Base-by-base conservation (phyloP, 2,329 filamentous ascomycete species). In the Mollisia scopiformis region DNA sequence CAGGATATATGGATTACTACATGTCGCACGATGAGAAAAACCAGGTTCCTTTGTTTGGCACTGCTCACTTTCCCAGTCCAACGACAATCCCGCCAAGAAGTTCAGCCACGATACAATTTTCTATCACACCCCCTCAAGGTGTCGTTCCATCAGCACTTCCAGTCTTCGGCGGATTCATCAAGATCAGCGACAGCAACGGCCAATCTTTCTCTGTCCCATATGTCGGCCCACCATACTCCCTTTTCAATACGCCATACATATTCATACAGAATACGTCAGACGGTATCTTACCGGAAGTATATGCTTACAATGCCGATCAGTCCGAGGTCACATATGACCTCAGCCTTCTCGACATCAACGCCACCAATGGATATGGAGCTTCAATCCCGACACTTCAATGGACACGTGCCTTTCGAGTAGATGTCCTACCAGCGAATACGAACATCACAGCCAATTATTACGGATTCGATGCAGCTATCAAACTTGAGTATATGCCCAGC, bases 131-230 rank as follows among this genome's bases (percentile, higher is more conserved):
- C 2, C 59, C 46, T 14, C 54, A 58, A 5, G 62, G 31, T 2
- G 59, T 66, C n/a, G 58, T 61, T 27, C 66, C 68, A 19, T 60
- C 62, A 1, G 59, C 62, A 27, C 55, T 63, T 27, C 69, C 69
- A 2, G 66, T 71, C 2, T 70, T 68, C 16, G 57, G 64, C 3
- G 68, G 68, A 3, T 70, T 63, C 55, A 55, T 71, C 33, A 65
- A 61, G 16, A 58, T 69, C 19, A 21, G 23, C n/a, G 27, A 31
- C 13, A 53, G 31, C 27, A 53, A 62, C n/a, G 59, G 57, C 8
- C 58, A 68, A 27, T 56, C 61, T 30, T 62, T 66, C 39, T 64
- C 56, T 7, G 55, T 69, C 14, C 67, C 68, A 3, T 70, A 70
- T 50, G 61, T 58, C 1, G 66, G 68, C 1, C 62, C 63, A 1